Percentiles rank a stretch among this genome's conserved stretches.
These are phyloP conservation scores for Fraxinus latifolia DNA, from an alignment of 305 asterid species.

Conservation along the genomic window DNA sequence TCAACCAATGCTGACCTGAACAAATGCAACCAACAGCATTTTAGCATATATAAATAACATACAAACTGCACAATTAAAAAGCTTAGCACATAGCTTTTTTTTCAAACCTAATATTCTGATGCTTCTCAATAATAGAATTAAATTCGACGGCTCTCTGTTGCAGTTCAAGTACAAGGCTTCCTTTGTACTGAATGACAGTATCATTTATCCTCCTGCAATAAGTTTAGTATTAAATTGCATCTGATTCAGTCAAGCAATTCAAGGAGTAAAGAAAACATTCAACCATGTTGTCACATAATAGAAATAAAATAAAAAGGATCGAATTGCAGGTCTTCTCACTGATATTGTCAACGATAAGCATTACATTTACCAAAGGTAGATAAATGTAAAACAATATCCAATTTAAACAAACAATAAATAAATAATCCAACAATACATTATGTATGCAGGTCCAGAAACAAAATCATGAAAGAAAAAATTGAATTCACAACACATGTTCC, in stretches of 20 bases:
- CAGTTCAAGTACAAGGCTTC: slow-evolving; percentile 82
- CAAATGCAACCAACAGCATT: slow-evolving; percentile 27
- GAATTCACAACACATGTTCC: not conserved
- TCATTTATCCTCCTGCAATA: slow-evolving; percentile 75
- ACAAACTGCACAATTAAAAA: not conserved
- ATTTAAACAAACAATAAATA: not conserved
- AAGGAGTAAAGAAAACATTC: not conserved
- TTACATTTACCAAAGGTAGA: not conserved
- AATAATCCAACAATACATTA: not conserved
- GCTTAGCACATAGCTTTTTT: not conserved
- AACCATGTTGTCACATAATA: not conserved
- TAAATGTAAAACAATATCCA: not conserved
- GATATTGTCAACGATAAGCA: not conserved
- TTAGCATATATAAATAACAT: slow-evolving; percentile 15
- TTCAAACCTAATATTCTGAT: slow-evolving; percentile 73
- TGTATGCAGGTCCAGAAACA: not conserved
- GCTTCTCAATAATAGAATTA: slow-evolving; percentile 68
- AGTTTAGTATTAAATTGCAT: slow-evolving; percentile 16
- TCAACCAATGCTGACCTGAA: slow-evolving; percentile 80
- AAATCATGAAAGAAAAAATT: not conserved
- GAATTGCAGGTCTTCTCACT: not conserved
- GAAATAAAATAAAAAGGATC: not conserved
- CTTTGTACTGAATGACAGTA: slow-evolving; percentile 55
- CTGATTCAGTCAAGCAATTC: not conserved
- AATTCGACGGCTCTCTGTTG: slow-evolving; percentile 98